Evolutionary conservation across 768 basidiomycete genomes (phyloP), one percentile per base, ranked within the genome.

Genomic region (Hypholoma fasciculare): DNA sequence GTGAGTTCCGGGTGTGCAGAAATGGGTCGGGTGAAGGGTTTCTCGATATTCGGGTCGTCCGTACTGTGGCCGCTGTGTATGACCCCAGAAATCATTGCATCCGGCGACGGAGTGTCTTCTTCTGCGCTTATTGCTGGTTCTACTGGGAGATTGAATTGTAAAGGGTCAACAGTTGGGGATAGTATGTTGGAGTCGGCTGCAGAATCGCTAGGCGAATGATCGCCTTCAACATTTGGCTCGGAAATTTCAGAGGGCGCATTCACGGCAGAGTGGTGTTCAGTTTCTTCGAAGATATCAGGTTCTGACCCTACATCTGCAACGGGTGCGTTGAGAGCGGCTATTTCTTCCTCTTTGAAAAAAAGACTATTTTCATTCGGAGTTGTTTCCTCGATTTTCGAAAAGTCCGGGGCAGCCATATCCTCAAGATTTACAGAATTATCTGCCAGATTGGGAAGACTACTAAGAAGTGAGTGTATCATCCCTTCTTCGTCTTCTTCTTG

Each of bases 391-490:
- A 1, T 23, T 26, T 16, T 23, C 7, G 9, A 23, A 23, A 4
- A 7, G 4, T 27, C 48, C 27, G 16, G 20, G 16, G 23, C 23
- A 11, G 44, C 44, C 8, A 11, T 23, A 17, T 23, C 44, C 11
- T 20, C 44, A 1, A 13, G n/a, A 12, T 65, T 57, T 27, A 47
- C 38, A 48, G 60, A 71, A 27, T 77, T 76, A 48, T 87, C 87
- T 13, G 71, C 69, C 5, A 90, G 69, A n/a, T 79, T 75, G 0
- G 89, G 88, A 23, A 91, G 67, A n/a, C 80, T 75, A 46, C 82
- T 87, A 16, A 93, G 75, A 9, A 92, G 64, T 3, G 90, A 87
- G 69, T 93, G 91, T 38, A 90, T 76, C 90, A 91, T 92, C 23
- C 91, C 89, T 2, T 90, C 90, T 61, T 92, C 90, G 20, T 84